Base-by-base conservation (phyloP, 352 stramenopile genomes). In the Thraustochytrium aureum region DNA sequence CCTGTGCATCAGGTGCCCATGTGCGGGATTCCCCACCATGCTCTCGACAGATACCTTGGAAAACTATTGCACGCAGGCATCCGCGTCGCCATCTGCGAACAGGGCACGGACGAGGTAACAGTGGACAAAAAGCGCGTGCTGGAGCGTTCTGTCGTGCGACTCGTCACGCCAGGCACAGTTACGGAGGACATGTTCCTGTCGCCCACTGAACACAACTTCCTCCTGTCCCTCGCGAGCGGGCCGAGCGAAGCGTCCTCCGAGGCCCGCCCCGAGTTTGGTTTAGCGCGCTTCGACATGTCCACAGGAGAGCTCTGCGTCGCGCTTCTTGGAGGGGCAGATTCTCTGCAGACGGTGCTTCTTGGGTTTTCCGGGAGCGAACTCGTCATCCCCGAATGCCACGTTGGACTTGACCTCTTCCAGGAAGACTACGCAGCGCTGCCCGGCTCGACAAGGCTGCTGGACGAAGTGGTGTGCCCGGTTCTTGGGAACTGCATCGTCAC, bases 21-120 rank as follows among this genome's bases (percentile, higher is more conserved):
- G 43, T 85, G 82, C 42, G 82, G 82, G 17, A 85, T 85, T 43
- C 82, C 82, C 22, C 74, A 85, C 56, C 60, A 61, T 33, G 65
- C 64, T 22, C 43, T 85, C 17, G 67, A 85, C 61, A 73, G 73
- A 20, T 84, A 85, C 52, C 32, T 85, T 54, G 43, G 74, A 35
- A 72, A 82, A 32, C 39, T 85, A 1, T 61, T 85, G 22, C 45
- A 82, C 26, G n/a, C 38, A 17, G 60, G 79, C 10, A 42, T 84
- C 17, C 69, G 81, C 30, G 74, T 85, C 22, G 82, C 82, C 30
- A 73, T 85, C 38, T 85, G 82, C 45, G 82, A 85, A 20, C 82
- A 85, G 52, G 12, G 65, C 45, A 43, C 37, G 26, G 47, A 61
- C 41, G 37, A 38, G 42, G 22, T 38, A 33, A 66, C 42, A 75